Base-by-base conservation (phyloP, 2,329 filamentous ascomycete species). In the Trichophaea hybrida region DNA sequence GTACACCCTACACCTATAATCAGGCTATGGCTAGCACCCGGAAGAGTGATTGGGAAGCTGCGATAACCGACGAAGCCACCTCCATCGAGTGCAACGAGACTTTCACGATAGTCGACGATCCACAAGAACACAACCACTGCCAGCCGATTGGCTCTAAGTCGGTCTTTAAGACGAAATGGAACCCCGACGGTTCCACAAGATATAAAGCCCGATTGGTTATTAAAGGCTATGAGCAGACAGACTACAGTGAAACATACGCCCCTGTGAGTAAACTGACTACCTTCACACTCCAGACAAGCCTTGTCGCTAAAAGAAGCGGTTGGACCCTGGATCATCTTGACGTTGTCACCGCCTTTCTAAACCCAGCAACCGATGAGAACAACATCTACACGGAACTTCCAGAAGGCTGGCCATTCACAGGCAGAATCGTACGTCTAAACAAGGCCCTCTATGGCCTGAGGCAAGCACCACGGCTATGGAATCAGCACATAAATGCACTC, bases 141-240 rank as follows among this genome's bases (percentile, higher is more conserved):
- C 1, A 24, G 1, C 38, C 4, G n/a, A 1, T 43, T 10, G 38
- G 38, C 0, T 62, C 40, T 24, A 64, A 60, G 34, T 64, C 57
- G 60, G 61, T 63, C 6, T 63, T 51, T 31, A 61, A 58, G n/a
- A 56, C 50, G 2, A 63, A 64, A 48, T 4, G 35, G n/a, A 43
- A 55, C 44, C 24, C 32, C 4, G 60, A 62, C 34, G 17, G 57
- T 10, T 54, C 17, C 6, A 38, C 31, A n/a, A 24, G 60, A 7
- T 62, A 53, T n/a, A 60, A 62, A 34, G 53, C 53, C 1, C 43
- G 57, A 17, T 31, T 60, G 4, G 57, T 62, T 2, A 53, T 62
- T 5, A 55, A 52, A 7, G 43, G 40, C 5, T 60, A 51, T 15
- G 33, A 60, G 34, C 58, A 62, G 32, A 35, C 12, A 1, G 52